phyloP scores from a whole-genome alignment of 2,329 filamentous ascomycete genomes.

The Sporothrix mexicana region DNA sequence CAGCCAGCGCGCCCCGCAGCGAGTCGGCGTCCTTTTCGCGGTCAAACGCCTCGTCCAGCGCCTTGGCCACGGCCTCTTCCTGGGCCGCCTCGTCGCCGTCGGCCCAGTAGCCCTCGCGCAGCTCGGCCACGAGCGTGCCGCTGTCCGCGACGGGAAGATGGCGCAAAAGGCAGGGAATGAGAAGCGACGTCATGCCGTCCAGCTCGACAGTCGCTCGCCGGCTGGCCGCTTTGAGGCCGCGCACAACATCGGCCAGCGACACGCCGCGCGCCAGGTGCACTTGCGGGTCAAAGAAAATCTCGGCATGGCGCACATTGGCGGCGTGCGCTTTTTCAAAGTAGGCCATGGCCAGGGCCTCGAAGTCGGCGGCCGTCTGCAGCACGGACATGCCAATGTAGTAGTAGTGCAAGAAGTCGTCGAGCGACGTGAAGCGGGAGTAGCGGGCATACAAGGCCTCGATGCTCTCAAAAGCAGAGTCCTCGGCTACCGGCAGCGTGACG shows the following conservation, averaged over 20 bases:
- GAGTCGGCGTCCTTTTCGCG: not conserved
- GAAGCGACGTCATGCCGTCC: conserved; percentile 63
- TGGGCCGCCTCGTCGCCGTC: conserved; percentile 24
- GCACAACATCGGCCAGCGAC: conserved; percentile 65
- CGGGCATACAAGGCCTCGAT: conserved; percentile 63
- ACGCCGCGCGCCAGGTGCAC: conserved; percentile 71
- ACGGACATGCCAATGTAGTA: conserved; percentile 80
- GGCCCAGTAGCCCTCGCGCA: conserved; percentile 51
- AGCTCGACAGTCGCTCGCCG: conserved; percentile 65
- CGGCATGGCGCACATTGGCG: conserved; percentile 72
- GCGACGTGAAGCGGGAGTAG: conserved; percentile 70
- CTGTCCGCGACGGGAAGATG: conserved; percentile 69
- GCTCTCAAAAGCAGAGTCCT: conserved; percentile 68
- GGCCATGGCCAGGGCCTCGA: conserved; percentile 72
- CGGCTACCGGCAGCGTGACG: conserved; percentile 60
- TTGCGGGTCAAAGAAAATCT: conserved; percentile 83
- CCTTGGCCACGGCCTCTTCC: conserved; percentile 27
- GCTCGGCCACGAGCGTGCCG: conserved; percentile 52
- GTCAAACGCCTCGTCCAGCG: conserved; percentile 26
- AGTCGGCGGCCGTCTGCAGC: conserved; percentile 69
- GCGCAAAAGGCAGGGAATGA: conserved; percentile 75
- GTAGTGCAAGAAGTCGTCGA: conserved; percentile 76
- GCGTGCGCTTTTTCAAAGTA: conserved; percentile 70
- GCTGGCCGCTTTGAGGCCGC: conserved; percentile 67
- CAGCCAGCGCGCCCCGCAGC: conserved; percentile 38